Evolutionary conservation across 2,329 filamentous ascomycete species (phyloP), one percentile per base, ranked within the genome.

Genomic region (Biscogniauxia mediterranea): DNA sequence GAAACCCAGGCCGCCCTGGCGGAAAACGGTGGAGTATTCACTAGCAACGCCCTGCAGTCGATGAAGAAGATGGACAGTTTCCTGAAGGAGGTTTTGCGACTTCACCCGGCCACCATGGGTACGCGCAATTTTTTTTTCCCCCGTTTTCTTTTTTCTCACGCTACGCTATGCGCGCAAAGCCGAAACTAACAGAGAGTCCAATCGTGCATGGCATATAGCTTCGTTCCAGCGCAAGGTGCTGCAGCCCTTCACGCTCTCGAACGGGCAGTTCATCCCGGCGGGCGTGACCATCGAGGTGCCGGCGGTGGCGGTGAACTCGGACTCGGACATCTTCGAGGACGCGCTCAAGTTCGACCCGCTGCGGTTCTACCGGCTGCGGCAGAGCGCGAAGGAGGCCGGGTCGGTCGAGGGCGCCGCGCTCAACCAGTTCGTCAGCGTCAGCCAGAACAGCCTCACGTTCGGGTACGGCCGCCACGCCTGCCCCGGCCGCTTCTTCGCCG

Each of bases 401-500:
- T 46, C 38, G 38, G 38, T 46, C 13, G 38, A 46, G 17, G 17
- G 17, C 15, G 38, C 38, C 2, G 38, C 38, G 38, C 17, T 46
- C 5, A 46, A 46, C 38, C 38, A 46, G 17, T 46, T 46, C 38
- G 38, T 46, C 17, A 46, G 38, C 38, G 38, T 46, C 38, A 46
- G 38, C 11, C 38, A 46, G 38, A n/a, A 46, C 38, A 46, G 38
- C 38, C 17, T 46, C 6, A 46, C 38, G 2, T 54, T 54, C 23
- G 52, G 52, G 1, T 54, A 54, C 32, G 52, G 52, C 3, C n/a
- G 23, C 26, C 52, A 54, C 15, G 52, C 32, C 23, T 54, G 52
- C 52, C 52, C 52, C 17, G 52, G 52, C 52, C 20, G 52, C 8
- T 54, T 54, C 26, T 54, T 54, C 26, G 52, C 52, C 52, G 52